Conservation (phyloP, 2,329 filamentous ascomycete genomes). For the Chaetothyriales sp. region DNA sequence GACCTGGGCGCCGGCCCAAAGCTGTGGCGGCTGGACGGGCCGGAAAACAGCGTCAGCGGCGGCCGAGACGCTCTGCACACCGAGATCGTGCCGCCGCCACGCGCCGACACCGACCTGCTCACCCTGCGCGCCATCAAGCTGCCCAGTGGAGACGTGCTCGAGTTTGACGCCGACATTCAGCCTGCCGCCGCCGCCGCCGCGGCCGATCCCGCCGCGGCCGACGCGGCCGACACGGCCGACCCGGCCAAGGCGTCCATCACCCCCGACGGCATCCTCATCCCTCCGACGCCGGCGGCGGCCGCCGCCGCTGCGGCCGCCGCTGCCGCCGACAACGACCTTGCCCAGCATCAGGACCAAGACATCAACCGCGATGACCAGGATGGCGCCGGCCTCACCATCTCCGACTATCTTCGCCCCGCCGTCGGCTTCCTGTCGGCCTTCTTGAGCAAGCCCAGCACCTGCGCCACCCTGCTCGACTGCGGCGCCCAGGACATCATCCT, state of each 20-base stretch:
- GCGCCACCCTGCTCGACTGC: conserved; percentile 61
- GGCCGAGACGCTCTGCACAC: conserved; percentile 23
- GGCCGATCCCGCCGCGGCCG: conserved; percentile 33
- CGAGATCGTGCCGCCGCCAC: conserved; percentile 10
- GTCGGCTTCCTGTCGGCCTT: conserved; percentile 67
- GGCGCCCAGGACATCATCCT: conserved; percentile 65
- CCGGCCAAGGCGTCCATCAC: neutral
- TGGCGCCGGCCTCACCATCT: conserved; percentile 39
- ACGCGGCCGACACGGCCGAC: too few relatives aligned
- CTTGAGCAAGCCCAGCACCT: conserved; percentile 60
- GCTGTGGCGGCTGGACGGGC: conserved; percentile 50
- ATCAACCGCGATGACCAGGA: conserved; percentile 28
- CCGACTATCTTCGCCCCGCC: conserved; percentile 61
- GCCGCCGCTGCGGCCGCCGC: too few relatives aligned
- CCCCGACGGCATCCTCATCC: neutral
- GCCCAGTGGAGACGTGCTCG: conserved; percentile 26
- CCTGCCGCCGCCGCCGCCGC: conserved; percentile 20
- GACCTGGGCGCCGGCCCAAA: conserved; percentile 64
- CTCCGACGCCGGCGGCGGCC: too few relatives aligned
- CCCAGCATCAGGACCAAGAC: neutral
- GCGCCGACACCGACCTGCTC: conserved; percentile 3
- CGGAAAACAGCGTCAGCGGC: conserved; percentile 45
- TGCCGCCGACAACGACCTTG: neutral
- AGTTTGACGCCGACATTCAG: conserved; percentile 7
- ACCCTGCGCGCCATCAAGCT: conserved; percentile 16